phyloP scores from a whole-genome alignment of 306 rosid species.

The Fagus crenata region DNA sequence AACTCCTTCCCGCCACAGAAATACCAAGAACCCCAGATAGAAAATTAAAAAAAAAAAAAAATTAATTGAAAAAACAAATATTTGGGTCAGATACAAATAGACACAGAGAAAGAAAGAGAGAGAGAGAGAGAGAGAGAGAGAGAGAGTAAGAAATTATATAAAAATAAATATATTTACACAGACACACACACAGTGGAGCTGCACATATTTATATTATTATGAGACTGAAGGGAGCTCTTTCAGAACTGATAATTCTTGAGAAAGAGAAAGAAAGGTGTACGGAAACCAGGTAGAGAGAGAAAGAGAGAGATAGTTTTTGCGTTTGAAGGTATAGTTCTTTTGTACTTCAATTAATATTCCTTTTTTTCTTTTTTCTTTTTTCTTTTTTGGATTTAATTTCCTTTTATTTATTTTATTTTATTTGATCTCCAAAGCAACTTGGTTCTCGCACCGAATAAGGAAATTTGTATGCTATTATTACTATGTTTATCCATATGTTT shows the following conservation, averaged over 20 bases:
- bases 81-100: conserved; percentile 8
- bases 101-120: background rate
- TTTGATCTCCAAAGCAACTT: too few species aligned
- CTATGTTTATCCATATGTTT: too few species aligned
- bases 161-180: too few species aligned
- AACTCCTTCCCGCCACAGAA: conserved; percentile 23
- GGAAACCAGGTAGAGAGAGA: conserved; percentile 24
- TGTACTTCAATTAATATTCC: background rate
- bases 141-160: background rate
- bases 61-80: background rate
- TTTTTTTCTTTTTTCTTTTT: background rate
- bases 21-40: conserved; percentile 16
- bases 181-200: conserved; percentile 2
- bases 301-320: conserved; percentile 39
- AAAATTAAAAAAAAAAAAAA: background rate
- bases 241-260: background rate
- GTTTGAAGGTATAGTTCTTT: conserved; percentile 31
- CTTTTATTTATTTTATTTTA: background rate
- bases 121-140: too few species aligned
- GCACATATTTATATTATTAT: conserved; percentile 24
- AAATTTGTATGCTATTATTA: too few species aligned
- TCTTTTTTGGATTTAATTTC: background rate
- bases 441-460: too few species aligned
- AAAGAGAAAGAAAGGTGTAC: conserved; percentile 16
- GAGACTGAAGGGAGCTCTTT: conserved; percentile 54